Evolutionary conservation across 129 eudicot species (phyloP), one percentile per base, ranked within the genome.

Genomic region (Escallonia herrerae): DNA sequence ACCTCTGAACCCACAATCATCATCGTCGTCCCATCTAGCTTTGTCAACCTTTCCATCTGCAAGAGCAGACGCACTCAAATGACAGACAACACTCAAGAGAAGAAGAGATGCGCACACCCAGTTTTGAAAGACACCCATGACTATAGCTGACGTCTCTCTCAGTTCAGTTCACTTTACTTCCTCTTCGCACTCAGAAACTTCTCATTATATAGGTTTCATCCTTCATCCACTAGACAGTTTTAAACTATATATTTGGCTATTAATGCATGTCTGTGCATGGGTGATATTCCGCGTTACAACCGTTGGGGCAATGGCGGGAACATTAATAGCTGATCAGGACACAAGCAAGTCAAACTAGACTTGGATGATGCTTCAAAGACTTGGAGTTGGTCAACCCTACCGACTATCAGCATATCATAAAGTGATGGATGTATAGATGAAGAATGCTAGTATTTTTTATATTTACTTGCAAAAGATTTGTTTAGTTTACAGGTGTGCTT

Each of bases 251-350:
- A 69, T 6, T 22, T n/a, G 5, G 56, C 65, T 68, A 81, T 73
- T 64, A 77, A 65, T 74, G 71, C 57, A 50, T 62, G 74, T 54
- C 22, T 69, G 37, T 44, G 40, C 58, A 5, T 22, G 33, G 33
- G 10, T 3, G 6, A 14, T 41, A 56, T 14, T 11, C 69, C 82
- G 80, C 82, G 86, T 77, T 60, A 12, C 71, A 73, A 49, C 68
- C 49, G 82, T 77, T 81, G 80, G 77, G 86, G 68, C 53, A 15
- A 5, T 68, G 72, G 76, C 67, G 65, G 70, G 73, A 66, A 74
- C 78, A 80, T 71, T 80, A 65, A 80, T 56, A 70, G 14, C 52
- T 6, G 72, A 66, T 9, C 13, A 51, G 10, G 60, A 54, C 33
- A 22, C 33, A 22, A 22, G 33, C 33, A 22, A 22, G 33, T 22